phyloP scores from a whole-genome alignment of 2,329 filamentous ascomycete species.

The Boeremia exigua region DNA sequence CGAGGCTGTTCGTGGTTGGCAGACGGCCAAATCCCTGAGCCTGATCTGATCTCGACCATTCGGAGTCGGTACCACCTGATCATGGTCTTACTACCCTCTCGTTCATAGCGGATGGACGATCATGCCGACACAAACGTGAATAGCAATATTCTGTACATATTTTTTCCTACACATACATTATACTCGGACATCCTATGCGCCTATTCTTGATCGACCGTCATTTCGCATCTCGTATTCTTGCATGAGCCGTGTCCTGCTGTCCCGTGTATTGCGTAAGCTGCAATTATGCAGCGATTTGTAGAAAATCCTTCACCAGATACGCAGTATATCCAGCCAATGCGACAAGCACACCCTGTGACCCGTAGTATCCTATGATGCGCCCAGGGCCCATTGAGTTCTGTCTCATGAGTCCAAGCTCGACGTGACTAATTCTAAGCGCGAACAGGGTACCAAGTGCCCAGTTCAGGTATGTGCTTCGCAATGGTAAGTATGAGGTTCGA shows the following conservation, averaged over 20 bases:
- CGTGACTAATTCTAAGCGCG: conserved; percentile 49
- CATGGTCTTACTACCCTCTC: no score
- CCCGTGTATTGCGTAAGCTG: neutral
- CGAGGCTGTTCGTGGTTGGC: no score
- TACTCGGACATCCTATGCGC: no score
- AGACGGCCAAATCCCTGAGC: no score
- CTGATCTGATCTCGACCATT: neutral
- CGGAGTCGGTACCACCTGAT: no score
- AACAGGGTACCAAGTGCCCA: conserved; percentile 48
- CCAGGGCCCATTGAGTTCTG: conserved; percentile 32
- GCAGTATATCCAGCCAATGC: conserved; percentile 39
- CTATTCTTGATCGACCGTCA: neutral
- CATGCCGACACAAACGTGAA: neutral
- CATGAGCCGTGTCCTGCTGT: no score
- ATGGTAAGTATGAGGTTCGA: neutral
- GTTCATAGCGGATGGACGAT: neutral
- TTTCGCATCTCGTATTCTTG: no score
- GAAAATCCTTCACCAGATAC: conserved; percentile 42
- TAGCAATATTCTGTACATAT: neutral
- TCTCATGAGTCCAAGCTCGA: conserved; percentile 47
- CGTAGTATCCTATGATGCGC: conserved; percentile 37
- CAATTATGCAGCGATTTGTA: conserved; percentile 22
- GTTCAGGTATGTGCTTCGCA: conserved; percentile 41
- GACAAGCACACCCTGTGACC: conserved; percentile 39
- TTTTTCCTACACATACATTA: neutral